Evolutionary conservation across 169 alveolate species (phyloP).

Genomic region (Plasmodium falciparum): DNA sequence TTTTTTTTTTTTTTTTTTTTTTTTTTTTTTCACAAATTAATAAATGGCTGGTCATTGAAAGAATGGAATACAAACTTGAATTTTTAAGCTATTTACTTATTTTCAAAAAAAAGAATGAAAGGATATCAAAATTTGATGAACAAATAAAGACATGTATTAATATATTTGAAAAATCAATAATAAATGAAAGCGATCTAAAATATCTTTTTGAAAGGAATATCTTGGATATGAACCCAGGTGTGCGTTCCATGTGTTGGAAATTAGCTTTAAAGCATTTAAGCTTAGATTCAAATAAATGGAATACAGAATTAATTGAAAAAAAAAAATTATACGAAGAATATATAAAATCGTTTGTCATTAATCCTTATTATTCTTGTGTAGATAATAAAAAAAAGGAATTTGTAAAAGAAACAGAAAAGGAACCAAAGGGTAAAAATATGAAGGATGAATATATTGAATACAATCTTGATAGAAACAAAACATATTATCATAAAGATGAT

Average conservation of each 20-base stretch:
- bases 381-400: neutral
- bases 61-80: slow-evolving; percentile 74
- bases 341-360: slow-evolving; percentile 51
- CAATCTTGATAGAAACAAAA: too few species aligned
- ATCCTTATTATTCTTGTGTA: slow-evolving; percentile 9
- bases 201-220: slow-evolving; percentile 66
- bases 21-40: neutral
- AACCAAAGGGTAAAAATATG: neutral
- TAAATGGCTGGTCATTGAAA: neutral
- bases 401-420: neutral
- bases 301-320: slow-evolving; percentile 53
- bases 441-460: too few species aligned
- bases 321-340: slow-evolving; percentile 72
- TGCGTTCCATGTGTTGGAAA: slow-evolving; percentile 77
- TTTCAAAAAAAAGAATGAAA: slow-evolving; percentile 67
- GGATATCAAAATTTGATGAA: slow-evolving; percentile 63
- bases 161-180: slow-evolving; percentile 54
- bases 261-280: slow-evolving; percentile 72
- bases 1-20: slow-evolving; percentile 5
- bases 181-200: slow-evolving; percentile 60
- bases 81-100: slow-evolving; percentile 64
- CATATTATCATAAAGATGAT: neutral
- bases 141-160: slow-evolving; percentile 70
- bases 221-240: slow-evolving; percentile 67
- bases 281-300: slow-evolving; percentile 65